Percentiles rank a stretch among this genome's conserved stretches.
These are phyloP conservation scores for Ogataea saltuana DNA, from an alignment of 805 yeast genomes.

Conservation along the genomic window DNA sequence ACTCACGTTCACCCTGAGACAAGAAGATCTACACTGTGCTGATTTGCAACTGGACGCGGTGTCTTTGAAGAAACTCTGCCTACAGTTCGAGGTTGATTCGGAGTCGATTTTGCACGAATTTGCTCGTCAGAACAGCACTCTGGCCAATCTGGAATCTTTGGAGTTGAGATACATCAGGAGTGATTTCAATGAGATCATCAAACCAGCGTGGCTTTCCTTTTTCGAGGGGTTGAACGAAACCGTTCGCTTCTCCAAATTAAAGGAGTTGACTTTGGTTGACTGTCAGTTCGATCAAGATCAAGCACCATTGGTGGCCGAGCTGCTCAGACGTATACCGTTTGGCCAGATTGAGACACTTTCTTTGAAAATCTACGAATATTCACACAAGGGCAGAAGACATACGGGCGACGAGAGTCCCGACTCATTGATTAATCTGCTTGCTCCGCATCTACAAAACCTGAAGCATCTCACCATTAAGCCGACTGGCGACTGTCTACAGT, in stretches of 20 bases:
- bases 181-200: conserved; percentile 28
- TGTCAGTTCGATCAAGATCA: conserved; percentile 30
- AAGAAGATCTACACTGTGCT: conserved; percentile 8
- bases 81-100: conserved; percentile 27
- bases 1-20: conserved; percentile 12
- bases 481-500: conserved; percentile 30
- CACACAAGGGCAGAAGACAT: conserved; percentile 28
- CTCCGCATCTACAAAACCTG: conserved; percentile 22
- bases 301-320: conserved; percentile 3
- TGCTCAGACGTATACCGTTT: conserved; percentile 14
- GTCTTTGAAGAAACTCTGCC: conserved; percentile 14
- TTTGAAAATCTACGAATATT: conserved; percentile 29
- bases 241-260: conserved; percentile 17
- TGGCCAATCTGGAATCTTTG: conserved; percentile 17
- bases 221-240: conserved; percentile 16
- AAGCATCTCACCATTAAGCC: conserved; percentile 26
- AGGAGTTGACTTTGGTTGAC: conserved; percentile 20
- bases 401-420: neutral
- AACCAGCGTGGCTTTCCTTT: conserved; percentile 32
- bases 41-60: neutral
- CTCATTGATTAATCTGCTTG: conserved; percentile 14
- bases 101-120: conserved; percentile 19
- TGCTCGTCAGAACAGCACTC: conserved; percentile 10
- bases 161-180: conserved; percentile 22
- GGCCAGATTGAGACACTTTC: conserved; percentile 12